phyloP scores from a whole-genome alignment of 306 rosid genomes.

The Rubus idaeus region DNA sequence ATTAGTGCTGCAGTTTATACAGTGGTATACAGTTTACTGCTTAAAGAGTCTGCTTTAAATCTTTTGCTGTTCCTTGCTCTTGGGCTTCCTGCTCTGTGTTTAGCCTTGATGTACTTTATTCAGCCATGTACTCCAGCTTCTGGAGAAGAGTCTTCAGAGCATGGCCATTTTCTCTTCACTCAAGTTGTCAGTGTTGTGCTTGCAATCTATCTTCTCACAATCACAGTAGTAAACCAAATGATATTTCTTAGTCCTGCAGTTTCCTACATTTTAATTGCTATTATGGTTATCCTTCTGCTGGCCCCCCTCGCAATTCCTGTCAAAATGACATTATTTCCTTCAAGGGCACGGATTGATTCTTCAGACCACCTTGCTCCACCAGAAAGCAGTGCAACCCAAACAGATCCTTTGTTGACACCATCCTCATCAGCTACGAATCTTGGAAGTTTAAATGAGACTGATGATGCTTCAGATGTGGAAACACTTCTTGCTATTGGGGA shows the following conservation, averaged over 20 bases:
- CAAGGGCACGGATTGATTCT: slow-evolving; percentile 38
- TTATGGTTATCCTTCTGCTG: slow-evolving; percentile 62
- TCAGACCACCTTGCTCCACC: slow-evolving; percentile 34
- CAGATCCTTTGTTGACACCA: slow-evolving; percentile 58
- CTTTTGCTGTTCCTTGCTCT: slow-evolving; percentile 62
- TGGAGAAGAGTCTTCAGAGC: slow-evolving; percentile 77
- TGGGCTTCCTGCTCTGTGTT: slow-evolving; percentile 55
- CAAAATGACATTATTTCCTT: slow-evolving; percentile 76
- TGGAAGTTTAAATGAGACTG: slow-evolving; percentile 51
- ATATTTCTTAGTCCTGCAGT: slow-evolving; percentile 45
- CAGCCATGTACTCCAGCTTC: slow-evolving; percentile 81
- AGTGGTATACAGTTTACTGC: slow-evolving; percentile 50
- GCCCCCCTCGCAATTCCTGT: slow-evolving; percentile 72
- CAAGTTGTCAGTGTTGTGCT: slow-evolving; percentile 74
- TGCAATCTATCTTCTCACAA: slow-evolving; percentile 56
- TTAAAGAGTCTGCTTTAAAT: slow-evolving; percentile 51
- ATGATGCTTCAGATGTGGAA: slow-evolving; percentile 62
- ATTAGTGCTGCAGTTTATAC: slow-evolving; percentile 82
- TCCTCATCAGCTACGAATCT: slow-evolving; percentile 59
- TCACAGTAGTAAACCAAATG: slow-evolving; percentile 39
- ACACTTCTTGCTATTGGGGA: slow-evolving; percentile 82
- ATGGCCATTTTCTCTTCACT: slow-evolving; percentile 58
- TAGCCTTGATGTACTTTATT: slow-evolving; percentile 69
- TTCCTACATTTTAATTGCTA: slow-evolving; percentile 53
- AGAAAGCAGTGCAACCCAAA: slow-evolving; percentile 36